phyloP scores from a whole-genome alignment of 2,329 filamentous ascomycete species.

The Hypomyces perniciosus region DNA sequence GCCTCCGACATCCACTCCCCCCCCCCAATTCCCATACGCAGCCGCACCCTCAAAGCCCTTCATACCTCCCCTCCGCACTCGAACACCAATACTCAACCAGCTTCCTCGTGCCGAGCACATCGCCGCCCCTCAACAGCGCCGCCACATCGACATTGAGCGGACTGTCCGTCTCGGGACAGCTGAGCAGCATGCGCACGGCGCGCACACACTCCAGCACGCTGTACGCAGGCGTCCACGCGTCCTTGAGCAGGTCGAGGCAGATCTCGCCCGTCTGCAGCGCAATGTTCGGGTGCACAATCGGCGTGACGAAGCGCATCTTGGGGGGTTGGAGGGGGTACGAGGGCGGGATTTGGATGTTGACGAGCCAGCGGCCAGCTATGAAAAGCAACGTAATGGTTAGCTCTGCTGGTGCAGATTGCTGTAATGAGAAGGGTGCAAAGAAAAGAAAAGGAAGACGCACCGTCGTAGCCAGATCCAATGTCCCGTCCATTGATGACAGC shows the following conservation, averaged over 20 bases:
- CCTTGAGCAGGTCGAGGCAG: conserved; percentile 79
- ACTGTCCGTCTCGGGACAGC: conserved; percentile 62
- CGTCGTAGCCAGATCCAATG: conserved; percentile 51
- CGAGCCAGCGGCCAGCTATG: conserved; percentile 70
- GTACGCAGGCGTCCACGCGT: conserved; percentile 80
- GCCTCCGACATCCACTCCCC: not conserved
- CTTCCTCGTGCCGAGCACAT: conserved; percentile 59
- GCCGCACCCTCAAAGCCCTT: conserved; percentile 24
- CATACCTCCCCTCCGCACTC: conserved; percentile 31
- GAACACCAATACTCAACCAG: conserved; percentile 66
- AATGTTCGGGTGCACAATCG: conserved; percentile 79
- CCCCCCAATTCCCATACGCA: not conserved
- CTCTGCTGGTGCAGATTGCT: not conserved
- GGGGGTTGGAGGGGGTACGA: conserved; percentile 78
- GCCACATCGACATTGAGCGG: conserved; percentile 77
- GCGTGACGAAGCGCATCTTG: conserved; percentile 72
- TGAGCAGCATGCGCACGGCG: conserved; percentile 60
- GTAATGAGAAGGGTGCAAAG: not conserved
- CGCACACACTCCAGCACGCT: conserved; percentile 70
- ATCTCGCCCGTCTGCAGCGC: conserved; percentile 73
- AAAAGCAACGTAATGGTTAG: conserved; percentile 3
- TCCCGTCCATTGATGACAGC: conserved; percentile 55
- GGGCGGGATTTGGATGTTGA: conserved; percentile 68
- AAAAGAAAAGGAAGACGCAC: conserved; percentile 28
- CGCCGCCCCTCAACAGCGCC: conserved; percentile 61